Base-by-base conservation (phyloP, 2,329 filamentous ascomycete species). In the Penicillium sp. region DNA sequence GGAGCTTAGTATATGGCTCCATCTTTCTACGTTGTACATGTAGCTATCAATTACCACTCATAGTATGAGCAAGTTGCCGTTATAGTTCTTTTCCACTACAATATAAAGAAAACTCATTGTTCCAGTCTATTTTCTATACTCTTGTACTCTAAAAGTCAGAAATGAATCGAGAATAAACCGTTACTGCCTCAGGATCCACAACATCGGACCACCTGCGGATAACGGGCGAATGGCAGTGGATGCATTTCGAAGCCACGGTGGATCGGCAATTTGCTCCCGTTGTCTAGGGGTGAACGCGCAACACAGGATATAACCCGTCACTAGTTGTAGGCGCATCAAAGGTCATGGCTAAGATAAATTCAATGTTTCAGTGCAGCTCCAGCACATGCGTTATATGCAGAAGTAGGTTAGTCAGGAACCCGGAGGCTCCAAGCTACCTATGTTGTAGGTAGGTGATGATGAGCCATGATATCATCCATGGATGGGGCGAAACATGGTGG, bases 161-260 rank as follows among this genome's bases (percentile, higher is more conserved):
- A 52, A 35, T 18, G 29, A 43, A 16, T 53, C 46, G 51, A 50
- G n/a, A 50, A 44, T 47, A 34, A 30, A 40, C 51, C 46, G 46
- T 50, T 46, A 55, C 34, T 57, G 58, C 56, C 56, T 61, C 57
- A 56, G 61, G 60, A 53, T 59, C 60, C 51, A 61, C 55, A 44
- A 19, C 3, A 29, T 44, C 55, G 57, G 57, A 42, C 43, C 55
- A 55, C 36, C 34, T 29, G 46, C 48, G 55, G 46, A 45, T 39
- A 8, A 39, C 19, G 47, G 51, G 47, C 61, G 61, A 64, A 64
- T 64, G 23, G 60, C 29, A 50, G 38, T 14, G 30, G 26, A 35
- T 32, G 29, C 42, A 64, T 64, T 64, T 64, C 59, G 54, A 55
- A 64, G 59, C 56, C 58, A 35, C 38, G 55, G 59, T 59, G 59